A percentile compares a stretch with the other conserved stretches of the same genome.
phyloP scores from a whole-genome alignment of 176 grass and related monocot genomes.

The Elaeis guineensis region DNA sequence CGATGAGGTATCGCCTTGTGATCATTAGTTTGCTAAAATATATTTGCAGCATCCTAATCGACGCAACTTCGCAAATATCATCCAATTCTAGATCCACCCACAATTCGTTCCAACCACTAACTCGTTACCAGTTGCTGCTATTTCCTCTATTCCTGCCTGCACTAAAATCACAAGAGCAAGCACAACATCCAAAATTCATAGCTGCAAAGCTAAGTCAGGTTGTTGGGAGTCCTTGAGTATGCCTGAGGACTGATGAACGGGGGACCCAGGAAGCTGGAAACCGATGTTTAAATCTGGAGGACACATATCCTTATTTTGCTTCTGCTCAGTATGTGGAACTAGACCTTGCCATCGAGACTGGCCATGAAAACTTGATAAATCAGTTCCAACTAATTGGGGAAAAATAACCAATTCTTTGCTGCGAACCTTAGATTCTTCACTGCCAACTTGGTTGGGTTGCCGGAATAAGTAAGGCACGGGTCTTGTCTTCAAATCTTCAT shows the following conservation, averaged over 20 bases:
- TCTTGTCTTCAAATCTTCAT: slow-evolving; percentile 28
- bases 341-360: slow-evolving; percentile 27
- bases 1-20: too few relatives aligned
- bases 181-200: slow-evolving; percentile 26
- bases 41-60: too few relatives aligned
- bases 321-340: slow-evolving; percentile 30
- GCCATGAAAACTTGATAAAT: slow-evolving; percentile 47
- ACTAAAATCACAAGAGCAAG: background rate
- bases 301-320: slow-evolving; percentile 15
- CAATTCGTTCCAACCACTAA: background rate
- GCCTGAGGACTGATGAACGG: slow-evolving; percentile 37
- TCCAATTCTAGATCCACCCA: too few relatives aligned
- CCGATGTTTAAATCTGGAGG: slow-evolving; percentile 28
- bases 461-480: slow-evolving; percentile 43
- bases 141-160: background rate
- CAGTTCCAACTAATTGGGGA: slow-evolving; percentile 16
- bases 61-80: too few relatives aligned
- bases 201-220: slow-evolving; percentile 51
- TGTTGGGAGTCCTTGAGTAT: slow-evolving; percentile 37
- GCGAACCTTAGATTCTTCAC: slow-evolving; percentile 37
- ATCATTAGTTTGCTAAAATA: too few relatives aligned
- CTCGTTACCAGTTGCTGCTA: background rate
- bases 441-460: slow-evolving; percentile 47
- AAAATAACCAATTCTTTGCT: slow-evolving; percentile 13
- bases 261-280: slow-evolving; percentile 27